A percentile compares a stretch with the other conserved stretches of the same genome.
phyloP scores from a whole-genome alignment of 257 asterid species.

The Scutellaria barbata region DNA sequence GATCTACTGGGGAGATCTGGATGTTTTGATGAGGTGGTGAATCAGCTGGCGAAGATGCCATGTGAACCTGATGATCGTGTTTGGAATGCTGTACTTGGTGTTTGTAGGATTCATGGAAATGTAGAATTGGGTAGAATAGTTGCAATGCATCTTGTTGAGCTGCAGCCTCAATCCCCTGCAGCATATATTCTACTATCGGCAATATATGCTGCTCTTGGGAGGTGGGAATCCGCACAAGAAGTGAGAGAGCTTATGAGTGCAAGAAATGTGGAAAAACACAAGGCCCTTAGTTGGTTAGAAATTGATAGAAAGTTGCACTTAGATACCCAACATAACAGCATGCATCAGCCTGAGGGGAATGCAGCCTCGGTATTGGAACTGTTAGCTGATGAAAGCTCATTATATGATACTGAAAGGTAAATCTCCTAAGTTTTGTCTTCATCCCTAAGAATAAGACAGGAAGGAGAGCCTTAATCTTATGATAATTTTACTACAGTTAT shows the following conservation, averaged over 20 bases:
- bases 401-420: constrained; percentile 40
- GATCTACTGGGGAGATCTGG: constrained; percentile 67
- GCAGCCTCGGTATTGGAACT: constrained; percentile 40
- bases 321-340: constrained; percentile 32
- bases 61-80: constrained; percentile 50
- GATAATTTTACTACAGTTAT: constrained; percentile 9
- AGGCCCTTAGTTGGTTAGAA: constrained; percentile 65
- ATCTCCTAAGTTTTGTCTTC: not conserved
- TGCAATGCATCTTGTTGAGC: constrained; percentile 54
- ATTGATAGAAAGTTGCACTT: constrained; percentile 48
- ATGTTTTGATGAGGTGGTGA: constrained; percentile 51
- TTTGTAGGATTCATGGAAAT: constrained; percentile 61
- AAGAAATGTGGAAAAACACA: constrained; percentile 40
- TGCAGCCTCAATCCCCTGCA: constrained; percentile 52
- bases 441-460: constrained; percentile 16
- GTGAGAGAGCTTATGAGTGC: constrained; percentile 52
- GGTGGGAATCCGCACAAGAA: constrained; percentile 60
- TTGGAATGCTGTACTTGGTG: constrained; percentile 69
- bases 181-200: constrained; percentile 54
- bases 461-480: not conserved
- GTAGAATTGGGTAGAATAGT: constrained; percentile 56
- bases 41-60: constrained; percentile 55
- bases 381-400: constrained; percentile 43
- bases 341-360: constrained; percentile 32
- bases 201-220: constrained; percentile 60